Evolutionary conservation across 306 rosid species (phyloP).

Genomic region (Arachis stenosperma): DNA sequence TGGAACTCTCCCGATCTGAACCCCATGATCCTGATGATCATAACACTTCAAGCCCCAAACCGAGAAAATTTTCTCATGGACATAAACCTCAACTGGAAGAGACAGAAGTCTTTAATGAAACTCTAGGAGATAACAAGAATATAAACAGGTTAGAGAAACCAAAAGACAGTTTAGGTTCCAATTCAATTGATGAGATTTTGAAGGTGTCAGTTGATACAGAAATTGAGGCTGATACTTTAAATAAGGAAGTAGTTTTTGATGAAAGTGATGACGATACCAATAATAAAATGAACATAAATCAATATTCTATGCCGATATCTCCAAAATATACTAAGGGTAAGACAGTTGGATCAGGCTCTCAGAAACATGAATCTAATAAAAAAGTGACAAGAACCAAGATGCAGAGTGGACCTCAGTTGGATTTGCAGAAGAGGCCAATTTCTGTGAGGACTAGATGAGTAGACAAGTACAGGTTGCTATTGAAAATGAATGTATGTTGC

Average conservation of each 20-base stretch:
- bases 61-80: conserved; percentile 37
- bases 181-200: conserved; percentile 40
- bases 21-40: conserved; percentile 62
- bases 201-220: conserved; percentile 37
- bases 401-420: conserved; percentile 41
- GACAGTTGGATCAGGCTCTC: conserved; percentile 39
- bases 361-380: conserved; percentile 20
- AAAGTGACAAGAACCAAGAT: conserved; percentile 43
- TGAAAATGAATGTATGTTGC: conserved; percentile 19
- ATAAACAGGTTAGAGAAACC: conserved; percentile 39
- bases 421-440: conserved; percentile 56
- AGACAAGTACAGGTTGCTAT: conserved; percentile 23
- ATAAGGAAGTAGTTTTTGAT: conserved; percentile 49
- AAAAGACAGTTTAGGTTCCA: conserved; percentile 42
- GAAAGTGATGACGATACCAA: conserved; percentile 57
- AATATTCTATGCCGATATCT: conserved; percentile 38
- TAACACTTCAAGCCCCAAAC: conserved; percentile 40
- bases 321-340: conserved; percentile 43
- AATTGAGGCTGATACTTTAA: conserved; percentile 35
- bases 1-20: conserved; percentile 70
- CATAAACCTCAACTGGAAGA: conserved; percentile 40
- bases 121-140: conserved; percentile 32
- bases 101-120: conserved; percentile 40
- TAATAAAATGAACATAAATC: conserved; percentile 32
- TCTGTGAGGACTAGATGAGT: conserved; percentile 58